Percentiles rank a stretch among this genome's conserved stretches.
phyloP scores from a whole-genome alignment of 2,329 filamentous ascomycete species.

The Talaromyces atroroseus region DNA sequence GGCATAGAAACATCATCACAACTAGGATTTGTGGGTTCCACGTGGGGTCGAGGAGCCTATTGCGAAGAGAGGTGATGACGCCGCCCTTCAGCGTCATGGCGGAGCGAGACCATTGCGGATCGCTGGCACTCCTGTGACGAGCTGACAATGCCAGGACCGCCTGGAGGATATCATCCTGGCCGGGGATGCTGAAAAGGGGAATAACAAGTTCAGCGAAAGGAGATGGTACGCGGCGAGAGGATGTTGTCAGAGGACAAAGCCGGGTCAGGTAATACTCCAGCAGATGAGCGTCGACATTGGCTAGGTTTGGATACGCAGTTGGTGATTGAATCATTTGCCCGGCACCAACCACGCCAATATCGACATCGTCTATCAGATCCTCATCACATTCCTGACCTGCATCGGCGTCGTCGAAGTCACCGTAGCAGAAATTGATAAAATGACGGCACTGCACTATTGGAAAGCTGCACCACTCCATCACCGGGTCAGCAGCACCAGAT shows the following conservation, averaged over 20 bases:
- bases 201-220: slow-evolving; percentile 37
- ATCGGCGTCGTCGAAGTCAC: slow-evolving; percentile 16
- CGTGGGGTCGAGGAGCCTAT: slow-evolving; percentile 27
- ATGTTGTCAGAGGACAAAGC: slow-evolving; percentile 36
- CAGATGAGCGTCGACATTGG: slow-evolving; percentile 22
- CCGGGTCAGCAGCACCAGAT: slow-evolving; percentile 11
- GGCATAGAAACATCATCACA: slow-evolving; percentile 44
- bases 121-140: slow-evolving; percentile 31
- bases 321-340: slow-evolving; percentile 26
- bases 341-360: slow-evolving; percentile 16
- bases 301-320: not conserved
- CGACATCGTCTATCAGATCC: slow-evolving; percentile 15
- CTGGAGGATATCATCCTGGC: slow-evolving; percentile 32
- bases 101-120: slow-evolving; percentile 27
- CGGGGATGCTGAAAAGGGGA: slow-evolving; percentile 33
- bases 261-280: slow-evolving; percentile 39
- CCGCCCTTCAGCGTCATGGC: slow-evolving; percentile 34
- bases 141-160: slow-evolving; percentile 36
- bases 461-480: slow-evolving; percentile 9
- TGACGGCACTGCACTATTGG: slow-evolving; percentile 6
- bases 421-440: slow-evolving; percentile 17
- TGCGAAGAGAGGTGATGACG: slow-evolving; percentile 32
- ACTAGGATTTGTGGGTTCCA: slow-evolving; percentile 33
- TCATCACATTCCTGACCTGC: slow-evolving; percentile 17
- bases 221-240: slow-evolving; percentile 30